Base-by-base conservation (phyloP, 768 basidiomycete species). In the Auricularia cornea region DNA sequence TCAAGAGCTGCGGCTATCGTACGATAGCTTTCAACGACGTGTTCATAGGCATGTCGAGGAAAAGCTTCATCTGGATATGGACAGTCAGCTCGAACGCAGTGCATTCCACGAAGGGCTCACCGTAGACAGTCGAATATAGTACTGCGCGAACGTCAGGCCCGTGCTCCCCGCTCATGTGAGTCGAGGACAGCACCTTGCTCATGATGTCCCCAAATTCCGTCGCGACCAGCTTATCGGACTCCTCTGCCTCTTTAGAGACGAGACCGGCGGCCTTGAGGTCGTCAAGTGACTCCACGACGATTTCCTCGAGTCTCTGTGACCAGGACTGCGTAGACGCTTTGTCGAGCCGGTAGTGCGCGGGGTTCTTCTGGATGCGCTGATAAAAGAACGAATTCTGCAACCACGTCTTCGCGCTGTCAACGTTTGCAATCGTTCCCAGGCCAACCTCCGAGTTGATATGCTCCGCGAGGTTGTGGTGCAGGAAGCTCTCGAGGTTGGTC, bases 371-470 rank as follows among this genome's bases (percentile, higher is more conserved):
- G 63, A 99, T 85, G 26, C 97, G 82, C 60, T 89, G 88, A 70
- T 83, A 96, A 16, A 99, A 76, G 74, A 98, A 99, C 0, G 95
- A 91, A 62, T 82, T 84, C 26, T 80, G 82, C 29, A 96, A 75
- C 97, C 97, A 99, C 18, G 80, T 76, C 68, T 89, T 89, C 1
- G 94, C 96, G 5, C 81, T 83, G 2, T 80, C 73, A 3, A 90
- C 65, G 67, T 81, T 79, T 3, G 80, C 84, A 69, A 99, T 94
- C 0, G 95, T 94, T 2, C 86, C 84, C 11, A 98, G 80, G 0
- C 88, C 88, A 62, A 98, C 89, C 75, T 99, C 96, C 2, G 93
- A 93, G 70, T 98, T 98, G 67, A 99, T 75, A 72, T 98, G 94
- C 72, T 98, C 96, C 3, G 86, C 77, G 5, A 99, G 82, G 70